Evolutionary conservation across 345 rosid species (phyloP), one percentile per base, ranked within the genome.

Genomic region (Euphorbia tirucalli): DNA sequence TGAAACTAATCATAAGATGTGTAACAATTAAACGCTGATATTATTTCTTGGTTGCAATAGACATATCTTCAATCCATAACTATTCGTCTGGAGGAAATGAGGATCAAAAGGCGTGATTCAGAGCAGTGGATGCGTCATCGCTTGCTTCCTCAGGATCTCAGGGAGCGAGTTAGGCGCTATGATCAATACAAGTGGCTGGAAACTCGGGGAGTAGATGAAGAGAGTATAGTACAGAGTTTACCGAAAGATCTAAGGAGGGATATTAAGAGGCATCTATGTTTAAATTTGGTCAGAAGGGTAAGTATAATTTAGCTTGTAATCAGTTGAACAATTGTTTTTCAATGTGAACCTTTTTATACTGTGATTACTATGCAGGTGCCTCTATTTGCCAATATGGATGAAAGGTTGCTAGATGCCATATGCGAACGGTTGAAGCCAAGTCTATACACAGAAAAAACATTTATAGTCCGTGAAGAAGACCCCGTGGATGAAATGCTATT

Each of bases 71-170:
- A 84, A 66, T 92, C 97, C 69, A 84, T 92, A 25, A 84, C 91
- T 0, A 75, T 92, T 78, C 92, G 97, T 68, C 82, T 92, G 6
- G 97, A 92, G 80, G 97, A 92, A 78, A 92, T 92, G 97, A 90
- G 97, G 78, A 83, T 92, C 81, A 92, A 92, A 82, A 84, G 97
- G 80, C 84, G 93, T 16, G 98, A 93, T 76, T 87, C 98, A 0
- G 97, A 92, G 81, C 96, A 88, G 65, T 85, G 97, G 97, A 92
- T 92, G 97, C 97, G 87, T 75, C 97, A 92, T 65, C 90, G 96
- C 10, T 80, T 89, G 77, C 96, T 92, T n/a, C 97, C 97, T 5
- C 85, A 62, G 46, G 89, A 86, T 41, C 87, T 89, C 27, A 78
- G 89, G 75, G 92, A 87, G 74, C 75, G 89, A 55, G 90, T 89